Evolutionary conservation across 306 rosid species (phyloP).

Genomic region (Quercus dentata): DNA sequence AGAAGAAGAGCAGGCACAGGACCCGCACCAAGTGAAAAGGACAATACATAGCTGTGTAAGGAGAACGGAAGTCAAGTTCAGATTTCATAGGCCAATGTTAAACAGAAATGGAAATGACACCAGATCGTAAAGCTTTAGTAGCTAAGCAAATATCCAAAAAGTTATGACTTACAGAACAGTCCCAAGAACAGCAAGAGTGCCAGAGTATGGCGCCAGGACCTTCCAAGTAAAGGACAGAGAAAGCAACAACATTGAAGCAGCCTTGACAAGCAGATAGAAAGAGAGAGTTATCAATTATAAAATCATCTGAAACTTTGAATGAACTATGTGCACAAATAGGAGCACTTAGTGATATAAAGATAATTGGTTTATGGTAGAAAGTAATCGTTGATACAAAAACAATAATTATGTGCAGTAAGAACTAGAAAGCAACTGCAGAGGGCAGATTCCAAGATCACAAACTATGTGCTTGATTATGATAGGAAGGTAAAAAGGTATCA

Average conservation of each 20-base stretch:
- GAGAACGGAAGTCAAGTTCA: conserved; percentile 2
- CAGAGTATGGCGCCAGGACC: conserved; percentile 74
- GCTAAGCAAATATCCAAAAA: neutral
- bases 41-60: conserved; percentile 72
- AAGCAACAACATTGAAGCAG: conserved; percentile 95
- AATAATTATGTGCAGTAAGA: neutral
- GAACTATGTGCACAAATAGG: neutral
- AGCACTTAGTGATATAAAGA: neutral
- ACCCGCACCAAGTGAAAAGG: conserved; percentile 98
- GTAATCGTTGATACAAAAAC: neutral
- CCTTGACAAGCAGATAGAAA: conserved; percentile 38
- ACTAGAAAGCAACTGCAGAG: neutral
- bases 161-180: conserved; percentile 81
- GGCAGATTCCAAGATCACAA: neutral
- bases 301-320: neutral
- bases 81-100: conserved; percentile 23
- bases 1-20: conserved; percentile 98
- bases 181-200: conserved; percentile 80
- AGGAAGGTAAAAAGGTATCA: neutral
- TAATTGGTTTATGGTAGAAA: neutral
- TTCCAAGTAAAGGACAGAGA: conserved; percentile 85
- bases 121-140: neutral
- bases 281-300: conserved; percentile 3
- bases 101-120: conserved; percentile 5
- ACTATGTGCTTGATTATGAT: neutral